Evolutionary conservation across 345 rosid genomes (phyloP), one percentile per base, ranked within the genome.

Genomic region (Excoecaria agallocha): DNA sequence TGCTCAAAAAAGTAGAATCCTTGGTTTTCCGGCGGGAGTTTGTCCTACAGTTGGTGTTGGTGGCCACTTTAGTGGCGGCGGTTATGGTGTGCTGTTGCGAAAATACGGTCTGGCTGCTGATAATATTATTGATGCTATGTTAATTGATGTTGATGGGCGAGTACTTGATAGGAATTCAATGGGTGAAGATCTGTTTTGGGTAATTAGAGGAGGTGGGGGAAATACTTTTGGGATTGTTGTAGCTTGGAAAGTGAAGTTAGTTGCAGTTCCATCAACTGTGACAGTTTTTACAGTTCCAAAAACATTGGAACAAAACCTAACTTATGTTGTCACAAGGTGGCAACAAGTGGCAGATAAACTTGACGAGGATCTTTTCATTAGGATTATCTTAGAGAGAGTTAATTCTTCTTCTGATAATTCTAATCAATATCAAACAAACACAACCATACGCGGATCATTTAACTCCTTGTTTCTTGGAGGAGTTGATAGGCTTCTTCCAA

Each of bases 121-220:
- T 12, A 35, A 61, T 37, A 5, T 61, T 16, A 15, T 61, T 17
- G 66, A 61, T 61, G 66, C 45, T 4, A 15, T 30, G 35, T 1
- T 61, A 7, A n/a, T 61, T 15, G 66, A 61, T 37, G 41, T 10
- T 61, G 19, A 61, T 35, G 66, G 66, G 17, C 35, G 7, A 3
- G 8, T 61, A 12, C 19, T 30, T 13, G 66, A 61, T 20, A 61
- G 66, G 15, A 35, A 52, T 16, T 52, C 57, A 17, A 52, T 52
- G 57, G 57, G 57, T 17, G 57, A 52, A 19, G 57, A 52, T 20
- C 66, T 61, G 1, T 61, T 61, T 12, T 61, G 66, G 66, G 66
- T 45, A 13, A 61, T 61, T 35, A 61, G 45, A 61, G 66, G 66
- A 4, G 66, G 66, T 30, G 66, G 66, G 12, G 66, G 66, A 61